Conservation (phyloP, 2,329 filamentous ascomycete genomes). For the Pleoardoris graminearum region DNA sequence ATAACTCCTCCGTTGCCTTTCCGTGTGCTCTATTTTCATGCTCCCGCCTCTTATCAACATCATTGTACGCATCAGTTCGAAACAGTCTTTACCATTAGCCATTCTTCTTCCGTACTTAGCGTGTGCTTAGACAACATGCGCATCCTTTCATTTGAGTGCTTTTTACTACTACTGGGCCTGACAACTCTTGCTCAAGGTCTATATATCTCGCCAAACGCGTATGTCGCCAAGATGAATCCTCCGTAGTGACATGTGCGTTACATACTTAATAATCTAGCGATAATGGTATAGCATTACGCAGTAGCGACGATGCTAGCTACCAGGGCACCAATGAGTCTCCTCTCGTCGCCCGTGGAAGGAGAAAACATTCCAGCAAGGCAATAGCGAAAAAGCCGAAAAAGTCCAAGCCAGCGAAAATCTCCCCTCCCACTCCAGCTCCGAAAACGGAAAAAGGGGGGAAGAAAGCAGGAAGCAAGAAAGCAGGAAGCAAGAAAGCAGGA, state of each 20-base stretch:
- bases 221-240: neutral
- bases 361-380: neutral
- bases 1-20: too few relatives aligned
- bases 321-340: neutral
- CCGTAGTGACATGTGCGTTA: neutral
- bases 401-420: too few relatives aligned
- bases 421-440: too few relatives aligned
- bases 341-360: neutral
- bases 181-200: neutral
- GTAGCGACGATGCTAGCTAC: neutral
- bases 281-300: neutral
- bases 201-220: neutral
- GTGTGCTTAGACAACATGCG: neutral
- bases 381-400: too few relatives aligned
- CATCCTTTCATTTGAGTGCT: neutral
- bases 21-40: too few relatives aligned
- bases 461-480: too few relatives aligned
- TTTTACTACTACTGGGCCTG: neutral
- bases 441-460: too few relatives aligned
- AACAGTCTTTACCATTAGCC: neutral
- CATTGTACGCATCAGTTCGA: neutral
- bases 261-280: neutral
- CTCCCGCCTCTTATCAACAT: too few relatives aligned
- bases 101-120: neutral
- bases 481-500: too few relatives aligned